phyloP scores from a whole-genome alignment of 352 stramenopile species.

The Thalassiosira livingstoniorum region DNA sequence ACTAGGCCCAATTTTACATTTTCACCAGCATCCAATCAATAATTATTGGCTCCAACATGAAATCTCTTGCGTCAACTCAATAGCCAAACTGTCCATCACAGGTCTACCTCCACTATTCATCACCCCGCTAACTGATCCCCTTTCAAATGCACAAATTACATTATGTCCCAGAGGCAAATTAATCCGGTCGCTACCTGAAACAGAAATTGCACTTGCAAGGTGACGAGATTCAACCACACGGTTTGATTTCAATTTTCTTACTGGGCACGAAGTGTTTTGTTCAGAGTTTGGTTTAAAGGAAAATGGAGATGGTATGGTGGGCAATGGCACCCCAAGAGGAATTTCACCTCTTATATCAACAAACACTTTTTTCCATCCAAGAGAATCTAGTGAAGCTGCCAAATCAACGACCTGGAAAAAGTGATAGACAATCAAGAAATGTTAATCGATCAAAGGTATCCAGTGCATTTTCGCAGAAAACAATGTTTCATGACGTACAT shows the following conservation, averaged over 20 bases:
- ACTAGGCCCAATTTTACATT: background rate
- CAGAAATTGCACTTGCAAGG: conserved; percentile 53
- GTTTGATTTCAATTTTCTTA: conserved; percentile 50
- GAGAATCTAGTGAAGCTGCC: conserved; percentile 69
- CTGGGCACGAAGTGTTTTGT: conserved; percentile 13
- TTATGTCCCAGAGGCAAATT: conserved; percentile 79
- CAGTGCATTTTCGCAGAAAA: background rate
- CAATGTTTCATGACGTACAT: background rate
- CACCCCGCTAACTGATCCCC: conserved; percentile 50
- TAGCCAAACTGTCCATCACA: conserved; percentile 77
- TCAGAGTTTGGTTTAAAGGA: background rate
- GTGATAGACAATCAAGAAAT: conserved; percentile 2
- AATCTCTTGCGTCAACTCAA: conserved; percentile 74
- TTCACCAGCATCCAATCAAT: too few species aligned
- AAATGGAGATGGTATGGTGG: conserved; percentile 19
- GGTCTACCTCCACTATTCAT: conserved; percentile 75
- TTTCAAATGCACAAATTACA: conserved; percentile 78
- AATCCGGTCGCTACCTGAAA: conserved; percentile 38
- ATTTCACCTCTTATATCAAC: conserved; percentile 76
- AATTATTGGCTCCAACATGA: conserved; percentile 44
- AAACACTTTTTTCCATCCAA: conserved; percentile 86
- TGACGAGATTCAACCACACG: conserved; percentile 65
- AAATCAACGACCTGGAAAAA: conserved; percentile 57
- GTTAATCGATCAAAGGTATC: too few species aligned
- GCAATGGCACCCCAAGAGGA: conserved; percentile 57